Percentiles rank a stretch among this genome's conserved stretches.
Conservation (phyloP, 129 eudicot genomes). For the Pulicaria dysenterica region DNA sequence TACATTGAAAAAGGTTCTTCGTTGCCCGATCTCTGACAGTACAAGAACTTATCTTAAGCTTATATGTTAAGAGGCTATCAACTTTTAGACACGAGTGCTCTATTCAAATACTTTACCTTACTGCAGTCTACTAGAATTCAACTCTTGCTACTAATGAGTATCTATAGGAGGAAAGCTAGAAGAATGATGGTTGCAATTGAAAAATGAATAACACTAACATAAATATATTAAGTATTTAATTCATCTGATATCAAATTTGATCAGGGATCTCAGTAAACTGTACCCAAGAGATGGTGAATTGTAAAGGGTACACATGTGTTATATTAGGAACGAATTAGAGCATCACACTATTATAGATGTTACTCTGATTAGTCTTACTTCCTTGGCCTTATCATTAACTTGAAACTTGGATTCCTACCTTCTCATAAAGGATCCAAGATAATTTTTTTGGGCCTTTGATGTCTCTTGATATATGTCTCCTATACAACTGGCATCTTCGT, state of each 20-base stretch:
- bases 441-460: too few relatives aligned
- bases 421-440: not conserved
- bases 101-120: not conserved
- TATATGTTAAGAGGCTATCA: not conserved
- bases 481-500: too few relatives aligned
- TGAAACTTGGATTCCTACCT: not conserved
- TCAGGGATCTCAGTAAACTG: not conserved
- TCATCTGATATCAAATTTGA: not conserved
- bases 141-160: constrained; percentile 9
- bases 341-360: not conserved
- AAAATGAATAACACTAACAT: constrained; percentile 10
- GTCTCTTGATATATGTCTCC: too few relatives aligned
- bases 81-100: constrained; percentile 3
- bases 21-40: not conserved
- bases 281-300: not conserved
- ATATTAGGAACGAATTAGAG: not conserved
- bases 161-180: not conserved
- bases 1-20: not conserved
- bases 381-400: not conserved
- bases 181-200: not conserved
- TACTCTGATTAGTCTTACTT: too few relatives aligned
- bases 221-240: not conserved
- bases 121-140: not conserved
- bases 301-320: not conserved
- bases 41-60: too few relatives aligned